Base-by-base conservation (phyloP, 495 filamentous ascomycete species). In the Trypethelium eluteriae region DNA sequence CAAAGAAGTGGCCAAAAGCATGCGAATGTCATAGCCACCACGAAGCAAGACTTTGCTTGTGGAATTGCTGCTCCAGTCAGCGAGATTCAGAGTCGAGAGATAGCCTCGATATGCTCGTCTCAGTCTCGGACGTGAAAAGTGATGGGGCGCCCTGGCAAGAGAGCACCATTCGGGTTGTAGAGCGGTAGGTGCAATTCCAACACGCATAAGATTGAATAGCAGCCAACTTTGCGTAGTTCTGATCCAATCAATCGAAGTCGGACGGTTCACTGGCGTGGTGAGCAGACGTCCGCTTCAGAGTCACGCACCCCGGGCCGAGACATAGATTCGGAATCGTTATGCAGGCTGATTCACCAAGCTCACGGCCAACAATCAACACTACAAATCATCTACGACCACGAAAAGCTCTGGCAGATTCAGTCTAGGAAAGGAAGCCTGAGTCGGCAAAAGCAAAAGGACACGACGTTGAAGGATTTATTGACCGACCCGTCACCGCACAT, bases 401-500 rank as follows among this genome's bases (percentile, higher is more conserved):
- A 44, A 7, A 44, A 44, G 14, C 41, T 44, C 1, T 44, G 41
- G 41, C 41, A 44, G 41, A 44, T 44, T 14, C 6, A 44, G 14
- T 44, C 41, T 0, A 44, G 41, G 1, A 44, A 44, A 63, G 38
- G 62, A 10, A 63, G 38, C 11, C 25, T 63, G n/a, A 34, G 6
- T 63, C 38, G 10, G 6, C n/a, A 25, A 63, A 38, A 36, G 62
- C n/a, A 63, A 63, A 63, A 35, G 62, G 62, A 25, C 38, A 41
- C 0, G 11, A 63, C n/a, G 62, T 1, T 38, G 38, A 63, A 63
- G n/a, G 25, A 38, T 41, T 25, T 63, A 41, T 63, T 63, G 11
- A 34, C 41, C 10, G n/a, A 38, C 11, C 38, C 41, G 18, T 10
- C 9, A 2, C 46, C 56, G 3, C 35, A 66, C 10, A 18, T 66